Percentiles rank a stretch among this genome's conserved stretches.
These are phyloP conservation scores for Coemansia sp. DNA, from an alignment of 192 early-diverging fungal species.

Conservation along the genomic window DNA sequence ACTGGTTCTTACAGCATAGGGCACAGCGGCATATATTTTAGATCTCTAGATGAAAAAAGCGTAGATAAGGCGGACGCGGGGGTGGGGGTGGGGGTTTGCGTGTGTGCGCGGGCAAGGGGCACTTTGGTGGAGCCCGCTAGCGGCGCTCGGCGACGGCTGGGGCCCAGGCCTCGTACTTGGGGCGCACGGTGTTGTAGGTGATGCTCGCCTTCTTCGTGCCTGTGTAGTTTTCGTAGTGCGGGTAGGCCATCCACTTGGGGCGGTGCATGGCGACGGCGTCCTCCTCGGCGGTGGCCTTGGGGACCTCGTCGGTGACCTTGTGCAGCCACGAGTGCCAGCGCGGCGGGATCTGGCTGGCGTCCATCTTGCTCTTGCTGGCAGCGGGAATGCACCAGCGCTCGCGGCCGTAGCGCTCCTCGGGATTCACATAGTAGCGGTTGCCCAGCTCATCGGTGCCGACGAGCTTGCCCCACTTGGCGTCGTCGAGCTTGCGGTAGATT, in stretches of 20 bases:
- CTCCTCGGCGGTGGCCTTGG: constrained; percentile 18
- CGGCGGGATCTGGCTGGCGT: constrained; percentile 65
- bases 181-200: constrained; percentile 49
- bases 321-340: constrained; percentile 64
- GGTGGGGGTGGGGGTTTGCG: no score
- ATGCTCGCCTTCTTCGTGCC: constrained; percentile 43
- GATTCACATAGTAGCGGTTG: constrained; percentile 74
- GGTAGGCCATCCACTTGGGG: constrained; percentile 49
- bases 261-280: constrained; percentile 23
- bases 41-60: no score
- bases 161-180: constrained; percentile 46
- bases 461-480: constrained; percentile 64
- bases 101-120: no score
- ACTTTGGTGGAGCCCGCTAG: no score
- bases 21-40: background rate
- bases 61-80: no score
- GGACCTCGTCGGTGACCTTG: constrained; percentile 42
- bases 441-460: constrained; percentile 70
- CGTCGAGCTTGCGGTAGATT: constrained; percentile 48
- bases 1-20: no score
- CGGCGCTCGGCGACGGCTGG: constrained; percentile 19
- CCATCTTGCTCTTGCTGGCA: constrained; percentile 40
- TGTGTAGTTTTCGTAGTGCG: constrained; percentile 48
- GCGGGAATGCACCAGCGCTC: constrained; percentile 75
- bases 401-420: constrained; percentile 70